Conservation (phyloP, 140 eudicot species). For the Senecio squalidus region DNA sequence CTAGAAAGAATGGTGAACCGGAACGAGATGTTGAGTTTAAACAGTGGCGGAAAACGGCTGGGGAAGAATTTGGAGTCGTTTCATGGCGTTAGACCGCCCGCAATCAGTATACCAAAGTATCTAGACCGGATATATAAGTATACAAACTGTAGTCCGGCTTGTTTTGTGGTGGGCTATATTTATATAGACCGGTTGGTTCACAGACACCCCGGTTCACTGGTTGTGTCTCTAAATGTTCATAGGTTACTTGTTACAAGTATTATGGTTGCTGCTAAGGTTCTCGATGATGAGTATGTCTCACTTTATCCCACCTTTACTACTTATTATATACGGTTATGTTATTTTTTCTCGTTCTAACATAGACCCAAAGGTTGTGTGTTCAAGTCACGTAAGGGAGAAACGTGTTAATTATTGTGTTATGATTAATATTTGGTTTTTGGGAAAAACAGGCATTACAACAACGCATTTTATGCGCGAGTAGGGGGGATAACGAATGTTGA, state of each 20-base stretch:
- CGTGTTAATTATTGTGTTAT: too few species aligned
- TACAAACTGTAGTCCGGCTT: conserved; percentile 89
- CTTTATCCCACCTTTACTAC: background rate
- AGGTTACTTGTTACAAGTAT: conserved; percentile 78
- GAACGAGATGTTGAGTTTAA: conserved; percentile 34
- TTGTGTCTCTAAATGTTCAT: conserved; percentile 84
- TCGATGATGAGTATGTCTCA: conserved; percentile 76
- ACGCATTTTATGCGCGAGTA: conserved; percentile 89
- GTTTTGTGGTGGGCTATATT: conserved; percentile 91
- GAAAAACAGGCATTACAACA: conserved; percentile 72
- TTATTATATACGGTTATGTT: background rate
- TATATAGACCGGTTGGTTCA: conserved; percentile 85
- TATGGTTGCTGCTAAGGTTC: conserved; percentile 91
- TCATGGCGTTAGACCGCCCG: conserved; percentile 79
- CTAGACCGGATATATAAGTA: conserved; percentile 87
- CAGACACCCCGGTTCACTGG: conserved; percentile 64
- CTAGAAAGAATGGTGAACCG: conserved; percentile 76
- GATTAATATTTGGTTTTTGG: background rate
- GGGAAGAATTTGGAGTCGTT: conserved; percentile 71
- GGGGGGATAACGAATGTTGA: conserved; percentile 87
- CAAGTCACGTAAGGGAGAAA: too few species aligned
- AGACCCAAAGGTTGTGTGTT: too few species aligned
- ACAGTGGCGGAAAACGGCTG: conserved; percentile 8
- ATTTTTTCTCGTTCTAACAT: background rate
- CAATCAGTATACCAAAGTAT: conserved; percentile 69